Conservation (phyloP, 2,329 filamentous ascomycete genomes). For the Trichoderma sp. region DNA sequence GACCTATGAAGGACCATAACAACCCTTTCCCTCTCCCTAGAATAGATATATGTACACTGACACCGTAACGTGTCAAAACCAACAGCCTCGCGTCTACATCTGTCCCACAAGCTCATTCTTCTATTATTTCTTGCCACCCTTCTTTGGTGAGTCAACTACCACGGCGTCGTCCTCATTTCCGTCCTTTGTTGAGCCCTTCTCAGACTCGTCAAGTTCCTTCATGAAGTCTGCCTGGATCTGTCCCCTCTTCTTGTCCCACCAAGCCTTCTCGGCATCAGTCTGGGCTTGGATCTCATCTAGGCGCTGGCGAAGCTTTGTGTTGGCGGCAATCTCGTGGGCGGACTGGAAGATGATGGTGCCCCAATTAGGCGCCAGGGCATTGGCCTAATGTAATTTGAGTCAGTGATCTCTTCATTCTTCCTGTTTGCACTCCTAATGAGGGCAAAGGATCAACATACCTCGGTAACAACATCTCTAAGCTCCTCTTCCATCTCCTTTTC, state of each 20-base stretch:
- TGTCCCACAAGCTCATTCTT: too few relatives aligned
- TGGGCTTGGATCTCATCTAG: constrained; percentile 76
- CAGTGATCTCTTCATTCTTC: background rate
- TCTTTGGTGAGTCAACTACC: constrained; percentile 63
- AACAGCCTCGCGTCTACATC: background rate
- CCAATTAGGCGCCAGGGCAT: constrained; percentile 86
- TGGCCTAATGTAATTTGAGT: constrained; percentile 64
- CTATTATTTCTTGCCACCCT: constrained; percentile 25
- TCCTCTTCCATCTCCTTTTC: constrained; percentile 99
- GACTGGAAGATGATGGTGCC: constrained; percentile 96
- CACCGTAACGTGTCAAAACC: background rate
- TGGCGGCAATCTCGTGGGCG: constrained; percentile 92
- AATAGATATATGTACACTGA: constrained; percentile 22
- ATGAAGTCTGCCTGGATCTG: constrained; percentile 77
- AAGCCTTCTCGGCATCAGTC: constrained; percentile 74
- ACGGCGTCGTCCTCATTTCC: constrained; percentile 59
- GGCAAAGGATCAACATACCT: constrained; percentile 59
- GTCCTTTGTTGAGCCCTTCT: constrained; percentile 48
- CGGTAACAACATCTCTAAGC: constrained; percentile 87
- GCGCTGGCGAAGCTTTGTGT: constrained; percentile 73
- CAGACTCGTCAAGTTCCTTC: constrained; percentile 77
- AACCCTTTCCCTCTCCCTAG: background rate
- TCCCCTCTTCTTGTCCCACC: constrained; percentile 86
- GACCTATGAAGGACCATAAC: too few relatives aligned
- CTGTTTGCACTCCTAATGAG: background rate